phyloP scores from a whole-genome alignment of 148 eudicot genomes.

The Vaccinium myrtillus region DNA sequence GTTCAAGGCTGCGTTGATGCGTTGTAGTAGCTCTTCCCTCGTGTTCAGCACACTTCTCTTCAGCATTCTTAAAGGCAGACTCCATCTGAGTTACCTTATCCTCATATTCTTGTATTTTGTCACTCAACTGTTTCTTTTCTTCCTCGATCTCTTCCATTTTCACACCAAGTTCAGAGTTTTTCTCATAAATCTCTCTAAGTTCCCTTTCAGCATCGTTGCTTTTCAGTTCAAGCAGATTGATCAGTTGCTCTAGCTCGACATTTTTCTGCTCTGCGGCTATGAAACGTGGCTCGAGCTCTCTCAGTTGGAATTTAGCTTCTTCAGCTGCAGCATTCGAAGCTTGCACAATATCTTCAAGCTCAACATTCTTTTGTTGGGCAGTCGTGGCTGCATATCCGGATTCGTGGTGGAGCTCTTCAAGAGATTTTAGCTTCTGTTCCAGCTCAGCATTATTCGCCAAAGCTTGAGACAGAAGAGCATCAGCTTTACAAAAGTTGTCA shows the following conservation, averaged over 20 bases:
- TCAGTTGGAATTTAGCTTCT: slow-evolving; percentile 42
- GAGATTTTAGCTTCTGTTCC: slow-evolving; percentile 46
- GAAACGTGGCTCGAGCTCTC: slow-evolving; percentile 35
- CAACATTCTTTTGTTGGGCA: slow-evolving; percentile 39
- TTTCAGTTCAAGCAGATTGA: slow-evolving; percentile 39
- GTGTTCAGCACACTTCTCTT: slow-evolving; percentile 45
- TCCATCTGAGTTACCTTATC: slow-evolving; percentile 40
- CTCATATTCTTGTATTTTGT: slow-evolving; percentile 31
- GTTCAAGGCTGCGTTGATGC: slow-evolving; percentile 57
- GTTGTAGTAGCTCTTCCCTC: slow-evolving; percentile 45
- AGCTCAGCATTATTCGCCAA: slow-evolving; percentile 46
- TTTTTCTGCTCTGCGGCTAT: slow-evolving; percentile 34
- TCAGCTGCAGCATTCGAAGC: slow-evolving; percentile 39
- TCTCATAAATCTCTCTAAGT: slow-evolving; percentile 33
- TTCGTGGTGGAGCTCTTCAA: slow-evolving; percentile 53
- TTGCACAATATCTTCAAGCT: slow-evolving; percentile 41
- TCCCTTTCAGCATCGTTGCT: slow-evolving; percentile 42
- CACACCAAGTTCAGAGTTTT: slow-evolving; percentile 28
- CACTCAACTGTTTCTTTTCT: slow-evolving; percentile 39
- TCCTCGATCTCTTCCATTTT: slow-evolving; percentile 31
- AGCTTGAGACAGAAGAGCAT: slow-evolving; percentile 47
- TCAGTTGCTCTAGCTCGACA: slow-evolving; percentile 41
- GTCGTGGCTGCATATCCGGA: slow-evolving; percentile 42
- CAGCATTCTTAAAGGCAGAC: slow-evolving; percentile 40
- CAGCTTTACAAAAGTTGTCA: slow-evolving; percentile 51